Evolutionary conservation across 2,329 filamentous ascomycete genomes (phyloP).

Genomic region (Teratosphaeria pseudoeucalypti): DNA sequence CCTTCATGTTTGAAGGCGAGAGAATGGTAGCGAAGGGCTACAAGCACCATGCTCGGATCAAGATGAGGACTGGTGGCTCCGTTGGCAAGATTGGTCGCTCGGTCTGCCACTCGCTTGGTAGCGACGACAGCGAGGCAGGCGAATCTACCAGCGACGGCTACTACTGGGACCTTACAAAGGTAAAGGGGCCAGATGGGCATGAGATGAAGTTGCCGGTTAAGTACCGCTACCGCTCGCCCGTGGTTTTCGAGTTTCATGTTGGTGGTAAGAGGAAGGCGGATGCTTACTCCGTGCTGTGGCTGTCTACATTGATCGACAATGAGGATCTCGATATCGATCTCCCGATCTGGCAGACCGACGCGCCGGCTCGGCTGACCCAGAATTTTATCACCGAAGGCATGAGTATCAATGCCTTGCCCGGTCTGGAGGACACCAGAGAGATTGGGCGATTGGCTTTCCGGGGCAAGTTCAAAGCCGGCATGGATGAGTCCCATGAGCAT

Average conservation of each 20-base stretch:
- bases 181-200: conserved; percentile 24
- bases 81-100: conserved; percentile 58
- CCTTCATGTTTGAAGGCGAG: conserved; percentile 74
- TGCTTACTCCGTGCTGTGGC: conserved; percentile 73
- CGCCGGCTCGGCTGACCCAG: conserved; percentile 66
- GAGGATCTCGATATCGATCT: conserved; percentile 68
- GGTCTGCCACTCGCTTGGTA: conserved; percentile 44
- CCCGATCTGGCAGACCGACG: conserved; percentile 81
- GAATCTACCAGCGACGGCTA: conserved; percentile 37
- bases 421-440: conserved; percentile 65
- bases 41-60: conserved; percentile 55
- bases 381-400: conserved; percentile 86
- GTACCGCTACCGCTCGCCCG: conserved; percentile 77
- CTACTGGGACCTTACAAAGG: conserved; percentile 46
- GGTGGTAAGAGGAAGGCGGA: conserved; percentile 59
- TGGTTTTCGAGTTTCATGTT: conserved; percentile 77
- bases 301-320: conserved; percentile 73
- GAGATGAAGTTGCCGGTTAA: conserved; percentile 69
- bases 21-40: conserved; percentile 57
- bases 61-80: conserved; percentile 74
- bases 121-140: conserved; percentile 38
- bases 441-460: conserved; percentile 73
- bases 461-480: conserved; percentile 78
- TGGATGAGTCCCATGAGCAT: conserved; percentile 70
- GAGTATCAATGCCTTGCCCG: conserved; percentile 47